Percentiles rank a stretch among this genome's conserved stretches.
phyloP scores from a whole-genome alignment of 805 yeast species.

The Schwanniomyces sp. region DNA sequence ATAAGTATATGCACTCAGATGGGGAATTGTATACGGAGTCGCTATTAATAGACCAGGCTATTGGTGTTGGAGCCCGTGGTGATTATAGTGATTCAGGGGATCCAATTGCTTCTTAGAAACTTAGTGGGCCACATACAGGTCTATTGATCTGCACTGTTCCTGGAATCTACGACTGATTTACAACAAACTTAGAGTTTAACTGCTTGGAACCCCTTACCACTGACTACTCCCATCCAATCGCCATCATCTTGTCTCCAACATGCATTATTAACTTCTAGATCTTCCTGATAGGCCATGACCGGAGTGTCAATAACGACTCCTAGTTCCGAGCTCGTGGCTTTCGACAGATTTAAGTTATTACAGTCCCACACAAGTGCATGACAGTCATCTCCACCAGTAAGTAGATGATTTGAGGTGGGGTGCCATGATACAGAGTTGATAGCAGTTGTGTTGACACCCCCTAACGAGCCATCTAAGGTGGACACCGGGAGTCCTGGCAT shows the following conservation, averaged over 20 bases:
- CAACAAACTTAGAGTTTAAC: conserved; percentile 24
- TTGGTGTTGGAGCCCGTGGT: neutral
- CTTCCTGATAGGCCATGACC: conserved; percentile 55
- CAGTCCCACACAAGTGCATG: conserved; percentile 73
- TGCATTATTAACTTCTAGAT: conserved; percentile 72
- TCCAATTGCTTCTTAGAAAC: neutral
- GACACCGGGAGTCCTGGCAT: conserved; percentile 81
- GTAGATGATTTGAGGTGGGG: conserved; percentile 62
- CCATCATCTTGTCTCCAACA: conserved; percentile 69
- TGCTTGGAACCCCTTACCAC: conserved; percentile 70
- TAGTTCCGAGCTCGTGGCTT: neutral
- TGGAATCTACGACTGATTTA: no score
- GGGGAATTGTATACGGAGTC: neutral
- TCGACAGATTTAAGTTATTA: conserved; percentile 20
- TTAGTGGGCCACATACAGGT: neutral
- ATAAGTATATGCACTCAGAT: neutral
- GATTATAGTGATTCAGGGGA: neutral
- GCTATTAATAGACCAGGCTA: neutral
- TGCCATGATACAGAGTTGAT: conserved; percentile 84
- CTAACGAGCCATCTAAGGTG: conserved; percentile 57
- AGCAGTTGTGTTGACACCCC: conserved; percentile 52
- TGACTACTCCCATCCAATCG: conserved; percentile 77
- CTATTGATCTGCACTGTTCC: no score
- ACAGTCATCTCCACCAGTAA: conserved; percentile 72
- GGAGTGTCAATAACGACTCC: conserved; percentile 29